Evolutionary conservation across 2,329 filamentous ascomycete genomes (phyloP), one percentile per base, ranked within the genome.

Genomic region (Phoma sp.): DNA sequence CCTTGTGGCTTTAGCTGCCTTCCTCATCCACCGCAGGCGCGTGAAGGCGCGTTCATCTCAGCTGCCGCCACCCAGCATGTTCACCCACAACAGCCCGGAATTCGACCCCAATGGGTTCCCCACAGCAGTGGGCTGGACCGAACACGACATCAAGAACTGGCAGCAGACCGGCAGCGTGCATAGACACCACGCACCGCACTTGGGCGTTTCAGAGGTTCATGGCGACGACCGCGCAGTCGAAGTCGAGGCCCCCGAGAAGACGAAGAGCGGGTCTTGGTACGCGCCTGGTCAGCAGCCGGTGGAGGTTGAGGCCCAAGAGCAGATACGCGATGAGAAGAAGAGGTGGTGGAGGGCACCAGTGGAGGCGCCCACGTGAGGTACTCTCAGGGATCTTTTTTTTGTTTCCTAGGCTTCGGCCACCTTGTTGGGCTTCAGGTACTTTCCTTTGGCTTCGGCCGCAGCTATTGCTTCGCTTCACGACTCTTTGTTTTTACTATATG

Each of bases 21-120:
- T 71, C 37, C 61, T 68, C 25, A 47, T 66, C 37, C 63, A 66
- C 24, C 61, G 65, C 11, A 46, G 58, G 3, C 58, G 62, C 29
- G 51, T 41, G 6, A 35, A 27, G 11, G 29, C 48, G 43, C 9
- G 4, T 7, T 11, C 23, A n/a, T n/a, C 36, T 18, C 32, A 14
- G 32, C 14, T 13, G 14, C n/a, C 8, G 6, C n/a, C 18, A 45
- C 11, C 37, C 41, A 18, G 32, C 32, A 22, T 27, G 45, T 40
- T 23, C 24, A 11, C 37, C 6, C 54, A 52, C 47, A 43, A 14
- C 23, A 39, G 13, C 47, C 53, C 48, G 2, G n/a, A 45, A 1
- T 55, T 47, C 13, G 47, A 58, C 4, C 45, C 55, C 7, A 24
- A 23, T 10, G 50, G 56, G 9, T 52, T 51, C 42, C 52, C 32